Evolutionary conservation across 345 rosid genomes (phyloP).

Genomic region (Lenwebbia sp.): DNA sequence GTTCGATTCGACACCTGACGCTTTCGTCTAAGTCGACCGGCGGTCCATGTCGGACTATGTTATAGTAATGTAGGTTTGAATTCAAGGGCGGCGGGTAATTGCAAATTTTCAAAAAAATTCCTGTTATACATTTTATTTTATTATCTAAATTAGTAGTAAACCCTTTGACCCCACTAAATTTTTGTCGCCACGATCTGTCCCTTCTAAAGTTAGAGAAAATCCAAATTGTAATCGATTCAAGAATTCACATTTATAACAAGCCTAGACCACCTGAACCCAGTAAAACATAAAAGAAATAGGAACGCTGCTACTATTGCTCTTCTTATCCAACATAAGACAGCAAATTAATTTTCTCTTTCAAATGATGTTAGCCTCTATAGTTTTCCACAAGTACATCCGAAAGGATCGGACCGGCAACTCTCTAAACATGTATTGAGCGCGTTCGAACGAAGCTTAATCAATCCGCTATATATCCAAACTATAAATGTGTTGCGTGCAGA

Average conservation of each 20-base stretch:
- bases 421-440: background rate
- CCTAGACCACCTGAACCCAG: background rate
- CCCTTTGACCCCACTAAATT: background rate
- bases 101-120: background rate
- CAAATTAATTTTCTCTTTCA: background rate
- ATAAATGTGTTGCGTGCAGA: background rate
- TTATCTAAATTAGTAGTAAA: fast-evolving
- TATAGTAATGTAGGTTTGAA: background rate
- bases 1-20: fast-evolving
- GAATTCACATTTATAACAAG: background rate
- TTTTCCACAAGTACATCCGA: background rate
- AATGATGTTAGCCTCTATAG: background rate
- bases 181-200: background rate
- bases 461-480: background rate
- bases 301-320: background rate
- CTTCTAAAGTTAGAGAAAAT: background rate
- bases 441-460: background rate
- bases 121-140: background rate
- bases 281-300: background rate
- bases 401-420: background rate
- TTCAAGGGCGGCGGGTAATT: background rate
- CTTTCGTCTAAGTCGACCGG: fast-evolving
- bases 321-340: background rate
- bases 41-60: background rate
- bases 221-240: background rate